Evolutionary conservation across 192 early-diverging fungal species (phyloP).

Genomic region (Coemansia guatemalensis): DNA sequence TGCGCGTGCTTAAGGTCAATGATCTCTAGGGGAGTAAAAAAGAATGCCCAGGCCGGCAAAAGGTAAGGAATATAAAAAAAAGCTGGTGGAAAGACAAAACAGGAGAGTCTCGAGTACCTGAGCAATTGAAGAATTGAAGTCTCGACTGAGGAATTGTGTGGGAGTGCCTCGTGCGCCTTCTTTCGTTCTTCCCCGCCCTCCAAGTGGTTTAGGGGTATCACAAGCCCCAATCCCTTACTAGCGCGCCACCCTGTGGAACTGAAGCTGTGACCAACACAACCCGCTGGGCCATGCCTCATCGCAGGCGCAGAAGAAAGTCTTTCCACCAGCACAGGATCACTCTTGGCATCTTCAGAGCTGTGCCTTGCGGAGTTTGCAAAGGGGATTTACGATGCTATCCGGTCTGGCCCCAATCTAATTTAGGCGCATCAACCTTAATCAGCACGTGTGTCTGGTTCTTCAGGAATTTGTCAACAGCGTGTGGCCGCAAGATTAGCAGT

Average conservation of each 20-base stretch:
- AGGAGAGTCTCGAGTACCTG: no score
- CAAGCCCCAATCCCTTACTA: not conserved
- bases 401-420: no score
- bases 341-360: no score
- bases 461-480: no score
- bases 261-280: not conserved
- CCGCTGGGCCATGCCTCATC: not conserved
- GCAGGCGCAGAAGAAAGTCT: not conserved
- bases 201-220: not conserved
- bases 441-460: no score
- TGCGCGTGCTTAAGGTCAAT: not conserved
- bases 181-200: not conserved
- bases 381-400: no score
- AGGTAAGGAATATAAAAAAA: not conserved
- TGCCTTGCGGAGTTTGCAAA: no score
- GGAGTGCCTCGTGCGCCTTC: not conserved
- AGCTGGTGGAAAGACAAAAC: not conserved
- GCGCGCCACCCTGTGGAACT: not conserved
- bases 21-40: not conserved
- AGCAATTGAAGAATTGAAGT: no score
- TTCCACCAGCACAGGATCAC: not conserved
- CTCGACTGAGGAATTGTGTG: not conserved
- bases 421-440: no score
- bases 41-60: not conserved
- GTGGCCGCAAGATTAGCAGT: no score